Evolutionary conservation across 2,329 filamentous ascomycete genomes (phyloP).

Genomic region (Aspergillus eucalypticola): DNA sequence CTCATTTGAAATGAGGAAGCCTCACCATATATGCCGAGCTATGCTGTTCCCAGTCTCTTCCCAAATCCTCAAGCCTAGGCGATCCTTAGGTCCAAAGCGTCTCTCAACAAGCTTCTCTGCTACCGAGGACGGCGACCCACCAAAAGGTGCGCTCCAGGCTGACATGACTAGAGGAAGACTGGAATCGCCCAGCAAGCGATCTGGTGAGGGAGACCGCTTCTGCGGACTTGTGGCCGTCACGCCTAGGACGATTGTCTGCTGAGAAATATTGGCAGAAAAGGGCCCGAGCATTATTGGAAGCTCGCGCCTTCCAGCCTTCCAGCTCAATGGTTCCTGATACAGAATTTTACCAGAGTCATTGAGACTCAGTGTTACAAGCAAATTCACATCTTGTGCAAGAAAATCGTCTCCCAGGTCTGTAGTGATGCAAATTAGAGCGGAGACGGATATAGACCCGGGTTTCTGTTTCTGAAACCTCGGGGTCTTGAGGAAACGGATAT

Average conservation of each 20-base stretch:
- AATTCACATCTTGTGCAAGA: conserved; percentile 47
- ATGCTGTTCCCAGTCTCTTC: conserved; percentile 74
- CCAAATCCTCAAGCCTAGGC: conserved; percentile 54
- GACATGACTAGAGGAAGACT: conserved; percentile 54
- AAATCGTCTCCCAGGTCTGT: conserved; percentile 70
- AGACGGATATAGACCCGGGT: conserved; percentile 44
- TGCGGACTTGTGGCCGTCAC: conserved; percentile 20
- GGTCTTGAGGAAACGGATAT: conserved; percentile 68
- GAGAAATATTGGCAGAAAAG: conserved; percentile 27
- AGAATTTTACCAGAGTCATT: conserved; percentile 20
- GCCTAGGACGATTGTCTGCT: conserved; percentile 30
- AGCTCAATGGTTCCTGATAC: conserved; percentile 29
- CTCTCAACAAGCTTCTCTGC: conserved; percentile 58
- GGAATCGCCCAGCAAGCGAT: conserved; percentile 24
- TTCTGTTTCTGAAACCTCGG: conserved; percentile 52
- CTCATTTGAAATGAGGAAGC: background rate
- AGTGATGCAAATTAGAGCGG: conserved; percentile 62
- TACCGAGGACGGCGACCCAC: conserved; percentile 40
- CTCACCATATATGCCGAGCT: conserved; percentile 69
- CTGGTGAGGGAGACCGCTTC: conserved; percentile 13
- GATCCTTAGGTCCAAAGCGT: conserved; percentile 48
- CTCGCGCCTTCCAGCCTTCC: conserved; percentile 39
- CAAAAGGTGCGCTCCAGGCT: conserved; percentile 55
- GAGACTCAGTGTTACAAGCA: conserved; percentile 28
- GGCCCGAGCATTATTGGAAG: conserved; percentile 34